These are phyloP conservation scores for Neofusicoccum sp. DNA, from an alignment of 2,329 filamentous ascomycete genomes.

Conservation along the genomic window DNA sequence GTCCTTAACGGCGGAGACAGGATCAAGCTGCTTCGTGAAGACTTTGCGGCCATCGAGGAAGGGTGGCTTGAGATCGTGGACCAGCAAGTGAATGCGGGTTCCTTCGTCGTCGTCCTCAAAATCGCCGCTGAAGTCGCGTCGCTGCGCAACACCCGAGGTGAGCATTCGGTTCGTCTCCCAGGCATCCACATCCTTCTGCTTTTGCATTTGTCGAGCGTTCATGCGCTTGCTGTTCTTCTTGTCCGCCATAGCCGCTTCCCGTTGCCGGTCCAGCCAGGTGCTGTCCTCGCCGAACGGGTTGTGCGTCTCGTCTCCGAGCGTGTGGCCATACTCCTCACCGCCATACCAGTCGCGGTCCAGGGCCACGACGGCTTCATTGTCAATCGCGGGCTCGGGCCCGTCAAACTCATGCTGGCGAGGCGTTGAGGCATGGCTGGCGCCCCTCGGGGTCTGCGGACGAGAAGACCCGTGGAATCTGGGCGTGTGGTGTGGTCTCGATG, in stretches of 20 bases:
- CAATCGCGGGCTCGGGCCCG: slow-evolving; percentile 62
- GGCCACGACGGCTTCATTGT: slow-evolving; percentile 70
- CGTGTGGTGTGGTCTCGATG: slow-evolving; percentile 25
- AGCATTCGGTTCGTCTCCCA: slow-evolving; percentile 99
- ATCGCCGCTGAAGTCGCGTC: slow-evolving; percentile 77
- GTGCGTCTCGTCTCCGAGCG: slow-evolving; percentile 88
- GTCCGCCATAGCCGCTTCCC: slow-evolving; percentile 73
- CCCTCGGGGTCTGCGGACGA: slow-evolving; percentile 39
- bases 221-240: slow-evolving; percentile 75
- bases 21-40: slow-evolving; percentile 96
- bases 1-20: slow-evolving; percentile 88
- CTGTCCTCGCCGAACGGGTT: slow-evolving; percentile 82
- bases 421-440: slow-evolving; percentile 34
- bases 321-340: slow-evolving; percentile 76
- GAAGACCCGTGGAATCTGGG: slow-evolving; percentile 32
- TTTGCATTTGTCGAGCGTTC: slow-evolving; percentile 76
- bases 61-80: slow-evolving; percentile 91
- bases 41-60: slow-evolving; percentile 94
- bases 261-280: slow-evolving; percentile 73
- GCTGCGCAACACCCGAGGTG: slow-evolving; percentile 90
- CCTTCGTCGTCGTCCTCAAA: slow-evolving; percentile 91
- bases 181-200: slow-evolving; percentile 92
- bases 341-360: slow-evolving; percentile 93
- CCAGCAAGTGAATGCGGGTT: slow-evolving; percentile 84
- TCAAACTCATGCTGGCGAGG: slow-evolving; percentile 63